phyloP scores from a whole-genome alignment of 306 rosid genomes.

The Inga leiocalycina region DNA sequence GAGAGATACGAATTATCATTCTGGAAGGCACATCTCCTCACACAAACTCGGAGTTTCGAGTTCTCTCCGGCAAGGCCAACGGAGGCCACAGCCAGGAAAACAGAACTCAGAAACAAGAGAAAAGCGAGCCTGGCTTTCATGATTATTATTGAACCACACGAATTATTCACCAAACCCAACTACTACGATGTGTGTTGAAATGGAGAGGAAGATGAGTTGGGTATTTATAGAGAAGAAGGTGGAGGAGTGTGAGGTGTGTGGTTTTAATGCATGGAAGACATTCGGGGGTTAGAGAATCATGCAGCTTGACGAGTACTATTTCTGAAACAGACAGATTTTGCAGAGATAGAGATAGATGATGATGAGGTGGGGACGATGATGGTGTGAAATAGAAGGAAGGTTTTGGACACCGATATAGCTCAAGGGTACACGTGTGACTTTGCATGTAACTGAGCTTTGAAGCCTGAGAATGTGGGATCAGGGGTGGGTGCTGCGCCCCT shows the following conservation, averaged over 20 bases:
- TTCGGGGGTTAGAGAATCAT: neutral
- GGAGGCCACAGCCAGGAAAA: conserved; percentile 32
- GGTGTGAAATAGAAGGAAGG: neutral
- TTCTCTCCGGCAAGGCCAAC: neutral
- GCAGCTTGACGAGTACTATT: conserved; percentile 44
- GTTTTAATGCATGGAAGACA: neutral
- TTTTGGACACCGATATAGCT: neutral
- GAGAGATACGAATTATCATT: neutral
- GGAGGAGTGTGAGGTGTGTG: neutral
- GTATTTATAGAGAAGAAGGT: conserved; percentile 27
- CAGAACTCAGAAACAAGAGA: conserved; percentile 28
- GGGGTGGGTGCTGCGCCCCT: too few relatives aligned
- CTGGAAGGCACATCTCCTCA: neutral
- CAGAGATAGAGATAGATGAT: neutral
- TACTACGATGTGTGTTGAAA: neutral
- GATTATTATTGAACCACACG: neutral
- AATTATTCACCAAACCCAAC: neutral
- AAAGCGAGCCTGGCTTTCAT: conserved; percentile 30
- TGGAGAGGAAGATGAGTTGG: neutral
- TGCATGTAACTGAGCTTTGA: conserved; percentile 15
- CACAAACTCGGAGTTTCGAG: neutral
- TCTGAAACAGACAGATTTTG: conserved; percentile 1
- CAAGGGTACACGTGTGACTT: conserved; percentile 13
- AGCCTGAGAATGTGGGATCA: neutral
- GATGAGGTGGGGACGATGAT: neutral